Evolutionary conservation across 306 rosid genomes (phyloP), one percentile per base, ranked within the genome.

Genomic region (Carpinus fangiana): DNA sequence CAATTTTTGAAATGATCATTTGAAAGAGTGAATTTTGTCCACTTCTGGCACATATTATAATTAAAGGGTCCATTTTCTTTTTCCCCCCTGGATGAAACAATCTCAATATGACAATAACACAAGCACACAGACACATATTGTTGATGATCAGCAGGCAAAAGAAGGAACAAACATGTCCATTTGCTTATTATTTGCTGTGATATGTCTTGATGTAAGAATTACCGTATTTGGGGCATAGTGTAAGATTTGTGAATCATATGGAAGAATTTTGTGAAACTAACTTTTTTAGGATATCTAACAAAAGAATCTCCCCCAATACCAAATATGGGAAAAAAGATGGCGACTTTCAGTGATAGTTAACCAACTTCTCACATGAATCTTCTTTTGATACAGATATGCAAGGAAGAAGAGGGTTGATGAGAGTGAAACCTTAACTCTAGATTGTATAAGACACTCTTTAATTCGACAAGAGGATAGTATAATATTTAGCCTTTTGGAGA

Each of bases 391-490:
- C 78, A 84, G 90, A 57, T 26, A 41, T 82, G 46, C 82, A 13
- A 48, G 71, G 66, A 84, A 86, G 78, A 70, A 59, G 31, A 91
- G 90, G 82, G 91, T 85, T 70, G 97, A 90, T 73, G 76, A 73
- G 70, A 87, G 92, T 78, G 74, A 74, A 61, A 91, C 31, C 83
- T 77, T 90, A 76, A 90, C 94, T 23, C 78, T 91, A 56, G 89
- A 86, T 5, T 18, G 76, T 75, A 85, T 87, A 56, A 86, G 97
- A 41, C 67, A 57, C 64, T 81, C 91, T n/a, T 81, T 92, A 64
- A 84, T 88, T 61, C 80, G 84, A 45, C 91, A 88, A 34, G 97
- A 92, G 81, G 94, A 92, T 73, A 88, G 91, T 84, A 88, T 88
- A 55, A 88, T 90, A 77, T 87, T 79, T 78, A 76, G 88, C 80